A percentile compares a stretch with the other conserved stretches of the same genome.
phyloP scores from a whole-genome alignment of 768 basidiomycete species.

The Rickenella mellea region DNA sequence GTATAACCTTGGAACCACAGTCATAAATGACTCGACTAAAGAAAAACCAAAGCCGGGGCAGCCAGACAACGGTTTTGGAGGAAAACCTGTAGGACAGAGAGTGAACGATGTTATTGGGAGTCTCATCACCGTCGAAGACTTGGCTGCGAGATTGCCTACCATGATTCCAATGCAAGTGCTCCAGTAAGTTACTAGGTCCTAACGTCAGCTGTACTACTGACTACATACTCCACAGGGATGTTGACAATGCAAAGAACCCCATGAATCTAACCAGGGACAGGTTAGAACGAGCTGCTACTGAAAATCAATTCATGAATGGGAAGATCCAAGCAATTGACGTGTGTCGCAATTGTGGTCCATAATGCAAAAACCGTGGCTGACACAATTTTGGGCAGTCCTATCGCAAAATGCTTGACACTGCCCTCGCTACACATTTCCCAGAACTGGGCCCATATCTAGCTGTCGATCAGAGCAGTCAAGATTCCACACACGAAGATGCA shows the following conservation, averaged over 20 bases:
- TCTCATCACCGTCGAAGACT: constrained; percentile 56
- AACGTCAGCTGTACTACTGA: not conserved
- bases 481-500: too few relatives aligned
- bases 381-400: constrained; percentile 46
- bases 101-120: constrained; percentile 76
- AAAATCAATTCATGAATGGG: constrained; percentile 89
- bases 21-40: constrained; percentile 75
- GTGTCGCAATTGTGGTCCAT: constrained; percentile 13
- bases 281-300: constrained; percentile 74
- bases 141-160: constrained; percentile 49
- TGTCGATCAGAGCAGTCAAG: too few relatives aligned
- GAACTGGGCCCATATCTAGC: constrained; percentile 47
- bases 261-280: constrained; percentile 75
- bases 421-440: constrained; percentile 63
- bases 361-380: constrained; percentile 2
- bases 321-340: constrained; percentile 76
- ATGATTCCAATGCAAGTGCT: constrained; percentile 66
- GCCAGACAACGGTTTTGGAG: constrained; percentile 23
- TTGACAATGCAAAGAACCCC: constrained; percentile 74
- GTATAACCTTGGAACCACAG: constrained; percentile 76
- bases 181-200: constrained; percentile 5
- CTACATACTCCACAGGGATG: constrained; percentile 41
- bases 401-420: constrained; percentile 55
- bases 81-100: constrained; percentile 68
- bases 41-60: constrained; percentile 43